Evolutionary conservation across 345 rosid species (phyloP), one percentile per base, ranked within the genome.

Genomic region (Bruguiera parviflora): DNA sequence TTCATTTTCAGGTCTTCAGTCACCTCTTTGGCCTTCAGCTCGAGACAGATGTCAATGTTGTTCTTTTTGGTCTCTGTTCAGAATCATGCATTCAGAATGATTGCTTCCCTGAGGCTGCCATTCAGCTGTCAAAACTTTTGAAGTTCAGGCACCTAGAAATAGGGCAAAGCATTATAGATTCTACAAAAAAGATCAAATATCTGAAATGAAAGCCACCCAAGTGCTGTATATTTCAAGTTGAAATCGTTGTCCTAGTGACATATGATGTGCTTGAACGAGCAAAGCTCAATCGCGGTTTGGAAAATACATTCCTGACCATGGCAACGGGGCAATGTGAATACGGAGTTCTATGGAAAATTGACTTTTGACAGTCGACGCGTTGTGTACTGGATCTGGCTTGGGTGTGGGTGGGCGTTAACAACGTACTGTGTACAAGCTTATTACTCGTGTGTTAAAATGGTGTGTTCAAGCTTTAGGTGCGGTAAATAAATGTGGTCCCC

Each of bases 1-100:
- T 51, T 25, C 22, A 16, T 71, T 53, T 71, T 22, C 47, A 86
- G 98, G 89, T 90, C 32, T 93, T 93, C 53, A 81, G 67, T 81
- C 90, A 77, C 68, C 80, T 93, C 10, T 91, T 81, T 64, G 72
- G 92, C 72, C 84, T 93, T 79, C 85, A 91, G 84, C 88, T 93
- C 1, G 92, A 93, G 77, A 91, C 84, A 81, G 97, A 93, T 49
- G 83, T 93, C 64, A 93, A 93, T 71, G 64, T 86, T 63, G 86
- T 91, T 58, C 80, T 89, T 29, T 93, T 93, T 60, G 96, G 85
- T 18, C 81, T 93, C 57, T 71, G 86, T 71, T 87, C 87, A 8
- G 88, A 83, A 29, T 64, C 70, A 62, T 73, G 58, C 56, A 65
- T 79, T n/a, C 22, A 58, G 21, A 87, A 89, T 53, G 81, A 77